Percentiles rank a stretch among this genome's conserved stretches.
Evolutionary conservation across 169 alveolate genomes (phyloP).

Genomic region (Cyclospora cayetanensis): DNA sequence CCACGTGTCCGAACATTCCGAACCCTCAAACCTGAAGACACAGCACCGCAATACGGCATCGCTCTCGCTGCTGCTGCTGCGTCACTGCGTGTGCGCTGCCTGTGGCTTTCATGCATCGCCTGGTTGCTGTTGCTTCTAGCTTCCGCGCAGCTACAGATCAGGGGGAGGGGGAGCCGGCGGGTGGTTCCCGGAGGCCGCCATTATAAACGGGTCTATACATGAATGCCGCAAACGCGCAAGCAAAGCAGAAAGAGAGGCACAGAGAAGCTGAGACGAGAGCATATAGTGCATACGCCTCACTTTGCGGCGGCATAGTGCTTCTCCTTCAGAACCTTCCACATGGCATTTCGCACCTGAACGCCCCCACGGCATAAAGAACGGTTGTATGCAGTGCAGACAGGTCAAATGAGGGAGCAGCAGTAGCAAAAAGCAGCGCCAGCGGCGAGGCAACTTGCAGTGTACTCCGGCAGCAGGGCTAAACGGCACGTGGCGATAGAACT

Average conservation of each 20-base stretch:
- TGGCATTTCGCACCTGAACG: slow-evolving; percentile 35
- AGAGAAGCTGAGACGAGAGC: too few relatives aligned
- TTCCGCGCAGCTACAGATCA: too few relatives aligned
- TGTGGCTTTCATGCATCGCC: too few relatives aligned
- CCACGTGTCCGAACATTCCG: not conserved
- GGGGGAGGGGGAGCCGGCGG: too few relatives aligned
- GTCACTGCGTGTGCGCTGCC: too few relatives aligned
- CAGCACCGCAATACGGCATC: not conserved
- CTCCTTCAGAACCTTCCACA: slow-evolving; percentile 40
- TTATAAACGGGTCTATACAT: too few relatives aligned
- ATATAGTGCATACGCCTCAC: too few relatives aligned
- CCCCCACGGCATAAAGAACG: not conserved
- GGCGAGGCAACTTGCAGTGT: not conserved
- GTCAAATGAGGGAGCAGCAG: not conserved
- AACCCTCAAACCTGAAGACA: not conserved
- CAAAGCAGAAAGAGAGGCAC: too few relatives aligned
- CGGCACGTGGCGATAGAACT: not conserved
- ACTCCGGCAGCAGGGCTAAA: not conserved
- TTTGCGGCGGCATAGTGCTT: not conserved
- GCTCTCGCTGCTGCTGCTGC: not conserved
- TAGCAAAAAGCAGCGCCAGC: not conserved
- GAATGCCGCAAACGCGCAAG: too few relatives aligned
- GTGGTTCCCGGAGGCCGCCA: too few relatives aligned
- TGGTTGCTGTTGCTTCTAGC: too few relatives aligned
- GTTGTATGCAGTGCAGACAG: not conserved